Evolutionary conservation across 2,329 filamentous ascomycete species (phyloP).

Genomic region (Penicillium expansum): DNA sequence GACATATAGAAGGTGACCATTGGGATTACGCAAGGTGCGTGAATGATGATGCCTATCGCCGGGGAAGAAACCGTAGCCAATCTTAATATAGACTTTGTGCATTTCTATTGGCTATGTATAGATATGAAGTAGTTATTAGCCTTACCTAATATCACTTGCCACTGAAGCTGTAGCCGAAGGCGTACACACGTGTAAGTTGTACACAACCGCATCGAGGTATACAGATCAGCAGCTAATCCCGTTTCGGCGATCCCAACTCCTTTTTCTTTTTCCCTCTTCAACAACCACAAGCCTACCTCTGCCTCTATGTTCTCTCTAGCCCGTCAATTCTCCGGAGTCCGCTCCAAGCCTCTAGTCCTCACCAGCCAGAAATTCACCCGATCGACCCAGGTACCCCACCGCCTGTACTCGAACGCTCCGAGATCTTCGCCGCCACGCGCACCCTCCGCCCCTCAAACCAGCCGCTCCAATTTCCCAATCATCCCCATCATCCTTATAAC

Average conservation of each 20-base stretch:
- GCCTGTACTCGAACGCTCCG: conserved; percentile 19
- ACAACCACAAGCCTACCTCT: neutral
- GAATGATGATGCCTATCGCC: neutral
- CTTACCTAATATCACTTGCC: neutral
- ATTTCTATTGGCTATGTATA: neutral
- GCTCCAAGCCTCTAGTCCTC: conserved; percentile 16
- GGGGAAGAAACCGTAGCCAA: neutral
- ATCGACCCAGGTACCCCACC: conserved; percentile 16
- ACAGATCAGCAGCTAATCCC: conserved; percentile 16
- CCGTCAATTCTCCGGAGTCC: conserved; percentile 16
- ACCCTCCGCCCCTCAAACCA: conserved; percentile 28
- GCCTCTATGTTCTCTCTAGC: conserved; percentile 18
- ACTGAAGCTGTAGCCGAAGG: neutral
- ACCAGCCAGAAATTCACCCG: conserved; percentile 6
- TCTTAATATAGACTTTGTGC: neutral
- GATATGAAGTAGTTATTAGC: neutral
- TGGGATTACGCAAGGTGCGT: neutral
- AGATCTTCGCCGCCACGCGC: conserved; percentile 13
- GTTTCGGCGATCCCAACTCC: conserved; percentile 16
- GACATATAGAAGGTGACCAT: neutral
- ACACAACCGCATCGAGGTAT: conserved; percentile 5
- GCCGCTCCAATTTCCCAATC: conserved; percentile 40
- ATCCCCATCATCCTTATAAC: conserved; percentile 47
- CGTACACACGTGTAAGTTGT: neutral
- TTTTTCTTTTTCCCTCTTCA: conserved; percentile 7